Evolutionary conservation across 1,284 basidiomycete species (phyloP), one percentile per base, ranked within the genome.

Genomic region (Ceratobasidium sp.): DNA sequence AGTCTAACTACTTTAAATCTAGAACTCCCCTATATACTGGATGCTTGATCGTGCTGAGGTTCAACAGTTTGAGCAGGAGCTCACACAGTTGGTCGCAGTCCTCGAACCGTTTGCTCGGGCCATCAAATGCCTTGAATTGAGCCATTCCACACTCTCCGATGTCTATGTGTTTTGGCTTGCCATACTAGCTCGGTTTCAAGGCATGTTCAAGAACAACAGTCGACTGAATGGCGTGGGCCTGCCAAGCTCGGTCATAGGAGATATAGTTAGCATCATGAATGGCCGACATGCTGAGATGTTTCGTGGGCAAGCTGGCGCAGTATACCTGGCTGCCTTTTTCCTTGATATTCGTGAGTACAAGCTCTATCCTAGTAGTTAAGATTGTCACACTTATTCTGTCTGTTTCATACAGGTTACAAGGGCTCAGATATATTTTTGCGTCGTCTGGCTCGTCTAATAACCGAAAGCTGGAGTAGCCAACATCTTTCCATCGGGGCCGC

Each of bases 161-260:
- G 77, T 78, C 6, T 78, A 78, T 47, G 53, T 78, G 20, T 78
- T 78, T 35, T 78, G 77, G 77, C 42, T 78, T 1, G 77, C 75
- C 5, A 66, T 76, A 15, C 26, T 76, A 0, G 63, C 77, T 11
- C 54, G 51, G 3, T 71, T 64, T 28, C 35, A 37, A 15, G 75
- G 68, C 5, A 15, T 78, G 6, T 69, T 76, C 49, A 42, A 63
- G 2, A 63, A 63, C 17, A 77, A 75, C 35, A 35, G 35, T 0
- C 28, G n/a, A 8, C 33, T 68, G 13, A 31, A 28, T 31, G 77
- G 75, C 0, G 39, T 64, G 3, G 37, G 60, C 3, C 56, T 78
- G 2, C 73, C 73, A 8, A 37, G 61, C 1, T 37, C 20, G 1
- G 65, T 69, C 10, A 60, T 78, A 13, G 39, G 51, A 7, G 60